Base-by-base conservation (phyloP, 768 basidiomycete species). In the Suillus hirtellus region DNA sequence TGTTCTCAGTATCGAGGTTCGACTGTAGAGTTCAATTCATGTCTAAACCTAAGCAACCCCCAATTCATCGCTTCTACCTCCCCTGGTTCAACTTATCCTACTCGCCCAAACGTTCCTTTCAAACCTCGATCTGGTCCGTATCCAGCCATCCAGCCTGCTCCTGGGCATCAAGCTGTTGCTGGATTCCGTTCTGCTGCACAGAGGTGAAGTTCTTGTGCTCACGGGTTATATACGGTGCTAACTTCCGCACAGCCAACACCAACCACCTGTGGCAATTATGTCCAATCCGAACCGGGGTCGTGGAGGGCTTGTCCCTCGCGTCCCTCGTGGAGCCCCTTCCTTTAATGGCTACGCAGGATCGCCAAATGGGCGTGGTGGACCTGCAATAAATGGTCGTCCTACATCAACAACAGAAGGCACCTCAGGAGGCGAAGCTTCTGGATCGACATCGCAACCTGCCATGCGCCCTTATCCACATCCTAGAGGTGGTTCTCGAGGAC, bases 1-100 rank as follows among this genome's bases (percentile, higher is more conserved):
- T 97, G 96, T 76, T 95, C 95, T 0, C 85, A 88, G 64, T 98
- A 97, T 73, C 92, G 96, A 19, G 97, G 97, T 40, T 90, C 89
- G 37, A 90, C 90, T 0, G 90, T 96, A 43, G 85, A 91, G 35
- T 94, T 95, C 73, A 88, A 90, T 63, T 85, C 92, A 1, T 95
- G 96, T 71, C 78, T 99, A 64, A 99, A 99, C 75, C 74, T 99
- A 68, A 90, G 88, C 24, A 80, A 88, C 67, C 90, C 86, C 3
- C 96, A 99, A 74, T 97, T 92, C 73, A 82, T 92, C 19, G 87
- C 89, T 17, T 86, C 89, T 0, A 93, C 88, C 7, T 85, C 86
- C 42, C 85, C 88, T 0, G 83, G 83, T 65, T 75, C 74, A 8
- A 81, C 76, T 2, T 84, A 86, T 0, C 79, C 81, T 5, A 80